phyloP scores from a whole-genome alignment of 2,329 filamentous ascomycete species.

The Neonectria coccinea region DNA sequence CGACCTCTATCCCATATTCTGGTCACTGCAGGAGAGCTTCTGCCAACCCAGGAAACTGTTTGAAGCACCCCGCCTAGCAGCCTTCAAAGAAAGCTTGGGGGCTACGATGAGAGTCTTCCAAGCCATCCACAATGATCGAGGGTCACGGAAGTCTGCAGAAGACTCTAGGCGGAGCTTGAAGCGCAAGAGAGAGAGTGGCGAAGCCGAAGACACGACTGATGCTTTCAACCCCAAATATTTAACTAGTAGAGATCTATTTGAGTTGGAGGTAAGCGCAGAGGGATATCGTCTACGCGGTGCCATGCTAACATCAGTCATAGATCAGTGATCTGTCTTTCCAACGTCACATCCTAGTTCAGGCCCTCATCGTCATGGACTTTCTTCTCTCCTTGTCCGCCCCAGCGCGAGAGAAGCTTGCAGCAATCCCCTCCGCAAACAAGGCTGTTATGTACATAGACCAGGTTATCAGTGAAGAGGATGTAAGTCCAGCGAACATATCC shows the following conservation, averaged over 20 bases:
- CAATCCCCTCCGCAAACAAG: constrained; percentile 78
- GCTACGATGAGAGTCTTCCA: constrained; percentile 70
- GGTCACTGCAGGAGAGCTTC: constrained; percentile 92
- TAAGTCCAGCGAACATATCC: constrained; percentile 57
- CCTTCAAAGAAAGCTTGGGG: constrained; percentile 83
- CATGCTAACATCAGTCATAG: constrained; percentile 48
- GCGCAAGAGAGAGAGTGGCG: constrained; percentile 71
- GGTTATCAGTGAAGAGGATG: constrained; percentile 81
- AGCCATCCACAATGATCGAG: constrained; percentile 62
- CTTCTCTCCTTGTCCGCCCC: constrained; percentile 88
- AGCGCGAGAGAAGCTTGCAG: constrained; percentile 81
- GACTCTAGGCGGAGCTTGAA: constrained; percentile 76
- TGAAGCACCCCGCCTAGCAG: constrained; percentile 75
- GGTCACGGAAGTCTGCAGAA: constrained; percentile 65
- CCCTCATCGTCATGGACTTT: constrained; percentile 94
- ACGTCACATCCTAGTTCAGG: constrained; percentile 93
- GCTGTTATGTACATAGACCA: constrained; percentile 86
- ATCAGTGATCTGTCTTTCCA: constrained; percentile 95
- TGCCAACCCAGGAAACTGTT: constrained; percentile 90
- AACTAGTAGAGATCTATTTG: constrained; percentile 96
- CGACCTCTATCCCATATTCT: constrained; percentile 89
- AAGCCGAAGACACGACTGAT: constrained; percentile 61
- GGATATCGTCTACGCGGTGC: neutral
- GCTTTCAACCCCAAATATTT: constrained; percentile 96
- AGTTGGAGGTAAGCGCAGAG: constrained; percentile 76